Evolutionary conservation across 257 asterid species (phyloP), one percentile per base, ranked within the genome.

Genomic region (Jaltomata sinuosa): DNA sequence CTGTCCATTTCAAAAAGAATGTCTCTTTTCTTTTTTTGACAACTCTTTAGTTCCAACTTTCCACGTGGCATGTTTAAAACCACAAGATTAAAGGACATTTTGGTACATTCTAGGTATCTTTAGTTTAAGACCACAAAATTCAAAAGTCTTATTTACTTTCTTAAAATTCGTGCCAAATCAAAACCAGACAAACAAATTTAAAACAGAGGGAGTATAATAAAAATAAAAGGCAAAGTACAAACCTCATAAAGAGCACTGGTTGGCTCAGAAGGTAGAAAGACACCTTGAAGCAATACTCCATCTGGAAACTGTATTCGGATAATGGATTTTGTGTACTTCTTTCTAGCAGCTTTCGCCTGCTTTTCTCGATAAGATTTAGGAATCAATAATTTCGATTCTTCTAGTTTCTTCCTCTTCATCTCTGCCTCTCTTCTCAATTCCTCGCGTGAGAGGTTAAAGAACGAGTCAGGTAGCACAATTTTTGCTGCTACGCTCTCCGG

Each of bases 261-360:
- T 32, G 89, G 89, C 88, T 95, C 97, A 8, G 85, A 89, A 31
- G 99, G 95, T 45, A 92, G 89, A 90, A 97, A 97, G 65, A 91
- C 86, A 79, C 96, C 98, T 87, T 97, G 98, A 85, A 97, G 98
- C 77, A 95, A 94, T 72, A 94, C 94, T 69, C 97, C 98, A 85
- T 97, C 98, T 40, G 97, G 99, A 87, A 97, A 97, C 90, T 94
- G 98, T 68, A 94, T 64, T 79, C 99, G 88, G 72, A 97, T 91
- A 74, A 97, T 88, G 3, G 94, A 93, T 93, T 83, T 95, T 36
- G 84, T 88, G 85, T 94, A 92, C 91, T 88, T 90, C 82, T 86
- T 94, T 90, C 87, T 91, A 21, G 97, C 92, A 64, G 97, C 96
- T 89, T 93, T 88, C 67, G 98, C 98, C 90, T 92, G 94, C 87